Conservation (phyloP, 352 stramenopile species). For the Phytophthora uliginosa region DNA sequence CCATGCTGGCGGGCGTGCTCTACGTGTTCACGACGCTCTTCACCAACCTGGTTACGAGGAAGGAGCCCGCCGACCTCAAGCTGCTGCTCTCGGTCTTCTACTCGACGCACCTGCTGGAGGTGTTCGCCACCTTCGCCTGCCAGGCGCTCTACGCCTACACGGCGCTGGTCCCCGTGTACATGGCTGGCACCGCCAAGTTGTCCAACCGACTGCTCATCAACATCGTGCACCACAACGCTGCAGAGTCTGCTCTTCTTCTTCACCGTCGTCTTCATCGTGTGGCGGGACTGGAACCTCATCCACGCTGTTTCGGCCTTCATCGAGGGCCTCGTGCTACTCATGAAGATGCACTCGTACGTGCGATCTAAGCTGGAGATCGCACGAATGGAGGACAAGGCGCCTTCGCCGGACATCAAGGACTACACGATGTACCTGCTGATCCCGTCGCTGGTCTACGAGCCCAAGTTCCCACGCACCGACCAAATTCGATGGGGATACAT, state of each 20-base stretch:
- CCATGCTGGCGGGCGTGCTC: constrained; percentile 66
- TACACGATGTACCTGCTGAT: constrained; percentile 80
- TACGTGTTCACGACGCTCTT: constrained; percentile 75
- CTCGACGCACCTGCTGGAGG: constrained; percentile 77
- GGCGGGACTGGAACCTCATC: constrained; percentile 80
- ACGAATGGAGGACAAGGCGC: constrained; percentile 37
- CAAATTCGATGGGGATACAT: constrained; percentile 91
- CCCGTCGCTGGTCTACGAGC: constrained; percentile 97
- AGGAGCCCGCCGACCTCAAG: constrained; percentile 60
- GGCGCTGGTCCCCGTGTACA: constrained; percentile 76
- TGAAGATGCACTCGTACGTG: constrained; percentile 91
- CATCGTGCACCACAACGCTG: constrained; percentile 73
- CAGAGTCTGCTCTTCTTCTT: constrained; percentile 82
- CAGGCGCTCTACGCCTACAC: constrained; percentile 81
- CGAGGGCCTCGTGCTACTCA: constrained; percentile 78
- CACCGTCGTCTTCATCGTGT: constrained; percentile 73
- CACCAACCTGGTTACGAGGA: constrained; percentile 59
- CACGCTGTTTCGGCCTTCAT: constrained; percentile 82
- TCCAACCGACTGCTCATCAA: constrained; percentile 65
- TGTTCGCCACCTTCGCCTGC: constrained; percentile 73
- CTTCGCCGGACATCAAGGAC: constrained; percentile 55
- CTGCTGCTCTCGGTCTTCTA: constrained; percentile 79
- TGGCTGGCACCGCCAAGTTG: constrained; percentile 53
- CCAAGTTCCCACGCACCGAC: constrained; percentile 89
- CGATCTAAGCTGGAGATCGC: constrained; percentile 75